Evolutionary conservation across 1,284 basidiomycete species (phyloP).

Genomic region (Boletellus deceptivus): DNA sequence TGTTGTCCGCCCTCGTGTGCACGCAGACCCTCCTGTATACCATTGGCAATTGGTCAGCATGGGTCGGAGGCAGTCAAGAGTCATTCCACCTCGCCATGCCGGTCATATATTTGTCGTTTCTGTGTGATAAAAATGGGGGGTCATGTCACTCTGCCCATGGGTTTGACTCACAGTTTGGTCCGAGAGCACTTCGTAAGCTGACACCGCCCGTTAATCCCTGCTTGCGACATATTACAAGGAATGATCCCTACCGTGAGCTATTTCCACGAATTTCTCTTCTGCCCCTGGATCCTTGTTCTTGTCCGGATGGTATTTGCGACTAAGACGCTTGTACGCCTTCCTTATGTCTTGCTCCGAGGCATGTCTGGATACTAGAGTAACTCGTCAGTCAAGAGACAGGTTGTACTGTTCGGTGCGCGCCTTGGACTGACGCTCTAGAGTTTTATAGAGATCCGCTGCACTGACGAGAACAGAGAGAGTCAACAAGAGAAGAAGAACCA

Average conservation of each 20-base stretch:
- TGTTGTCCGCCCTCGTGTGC: conserved; percentile 79
- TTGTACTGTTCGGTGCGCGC: conserved; percentile 29
- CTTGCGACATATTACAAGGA: not conserved
- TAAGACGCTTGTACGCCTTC: conserved; percentile 88
- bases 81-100: conserved; percentile 74
- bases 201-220: conserved; percentile 8
- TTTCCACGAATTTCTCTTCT: conserved; percentile 84
- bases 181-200: conserved; percentile 92
- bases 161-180: conserved; percentile 58
- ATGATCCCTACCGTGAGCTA: conserved; percentile 72
- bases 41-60: conserved; percentile 9
- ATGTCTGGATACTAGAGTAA: conserved; percentile 62
- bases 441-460: conserved; percentile 74
- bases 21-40: conserved; percentile 74
- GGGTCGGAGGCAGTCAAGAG: not conserved
- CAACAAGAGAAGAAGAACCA: conserved; percentile 41
- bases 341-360: conserved; percentile 87
- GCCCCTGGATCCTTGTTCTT: conserved; percentile 86
- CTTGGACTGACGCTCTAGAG: conserved; percentile 64
- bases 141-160: conserved; percentile 1
- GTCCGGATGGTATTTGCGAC: conserved; percentile 90
- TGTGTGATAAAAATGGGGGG: conserved; percentile 31
- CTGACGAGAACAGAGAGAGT: conserved; percentile 46
- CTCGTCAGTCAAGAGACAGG: conserved; percentile 29
- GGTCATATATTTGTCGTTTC: conserved; percentile 91